These are phyloP conservation scores for Teunomyces kruisii DNA, from an alignment of 805 yeast genomes.

Conservation along the genomic window DNA sequence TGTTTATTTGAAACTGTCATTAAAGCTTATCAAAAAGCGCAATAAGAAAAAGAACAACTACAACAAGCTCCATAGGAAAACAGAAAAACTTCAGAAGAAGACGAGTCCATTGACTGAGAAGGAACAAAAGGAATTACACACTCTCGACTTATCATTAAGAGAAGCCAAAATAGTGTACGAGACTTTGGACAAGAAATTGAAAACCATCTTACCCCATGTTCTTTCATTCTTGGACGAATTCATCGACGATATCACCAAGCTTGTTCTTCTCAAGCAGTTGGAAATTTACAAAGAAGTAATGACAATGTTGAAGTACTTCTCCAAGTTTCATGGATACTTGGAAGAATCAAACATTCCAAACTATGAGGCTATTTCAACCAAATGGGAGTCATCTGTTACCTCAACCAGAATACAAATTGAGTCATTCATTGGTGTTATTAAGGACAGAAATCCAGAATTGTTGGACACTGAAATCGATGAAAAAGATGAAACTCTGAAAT, in stretches of 20 bases:
- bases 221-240: constrained; percentile 49
- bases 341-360: constrained; percentile 8
- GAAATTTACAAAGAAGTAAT: constrained; percentile 33
- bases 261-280: constrained; percentile 37
- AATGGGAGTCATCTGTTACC: constrained; percentile 40
- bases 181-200: constrained; percentile 30
- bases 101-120: constrained; percentile 34
- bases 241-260: constrained; percentile 39
- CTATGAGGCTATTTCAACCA: constrained; percentile 34
- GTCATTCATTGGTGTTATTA: constrained; percentile 27
- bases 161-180: constrained; percentile 29
- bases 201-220: constrained; percentile 40
- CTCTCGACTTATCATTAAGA: constrained; percentile 28
- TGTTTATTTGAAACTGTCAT: constrained; percentile 31
- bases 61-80: constrained; percentile 35
- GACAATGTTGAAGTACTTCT: constrained; percentile 19
- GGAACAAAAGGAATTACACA: constrained; percentile 34
- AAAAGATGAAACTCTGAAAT: constrained; percentile 22
- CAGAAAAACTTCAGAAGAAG: constrained; percentile 38
- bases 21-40: constrained; percentile 45
- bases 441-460: constrained; percentile 36
- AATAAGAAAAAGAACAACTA: constrained; percentile 40
- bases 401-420: constrained; percentile 40
- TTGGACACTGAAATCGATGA: constrained; percentile 36
- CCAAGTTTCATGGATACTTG: constrained; percentile 28